phyloP scores from a whole-genome alignment of 2,329 filamentous ascomycete genomes.

The Triangularia setosa region DNA sequence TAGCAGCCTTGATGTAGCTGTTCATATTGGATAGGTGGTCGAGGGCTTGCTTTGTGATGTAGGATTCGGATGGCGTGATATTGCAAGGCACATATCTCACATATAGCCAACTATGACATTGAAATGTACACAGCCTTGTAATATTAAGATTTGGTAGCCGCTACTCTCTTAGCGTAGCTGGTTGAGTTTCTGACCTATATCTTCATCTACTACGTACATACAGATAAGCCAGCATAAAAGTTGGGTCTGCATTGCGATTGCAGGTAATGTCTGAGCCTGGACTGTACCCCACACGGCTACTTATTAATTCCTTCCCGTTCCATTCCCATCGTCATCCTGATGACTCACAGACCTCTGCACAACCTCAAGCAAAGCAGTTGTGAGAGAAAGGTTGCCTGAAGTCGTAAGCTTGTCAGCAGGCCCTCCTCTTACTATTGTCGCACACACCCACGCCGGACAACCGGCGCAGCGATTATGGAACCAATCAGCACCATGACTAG shows the following conservation, averaged over 20 bases:
- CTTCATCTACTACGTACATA: not conserved
- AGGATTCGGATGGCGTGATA: not conserved
- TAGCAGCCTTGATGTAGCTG: too few relatives aligned
- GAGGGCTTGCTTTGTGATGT: not conserved
- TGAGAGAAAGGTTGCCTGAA: not conserved
- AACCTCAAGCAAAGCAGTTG: not conserved
- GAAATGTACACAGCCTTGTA: not conserved
- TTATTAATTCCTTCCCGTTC: not conserved
- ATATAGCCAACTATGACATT: not conserved
- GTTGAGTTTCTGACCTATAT: not conserved
- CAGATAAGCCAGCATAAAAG: not conserved
- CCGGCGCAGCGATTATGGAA: not conserved
- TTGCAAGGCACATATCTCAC: not conserved
- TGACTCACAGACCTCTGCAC: not conserved
- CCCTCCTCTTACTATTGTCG: not conserved
- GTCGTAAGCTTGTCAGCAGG: not conserved
- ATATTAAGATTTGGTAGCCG: not conserved
- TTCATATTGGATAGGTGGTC: too few relatives aligned
- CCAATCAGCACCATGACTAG: not conserved
- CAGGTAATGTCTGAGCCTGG: not conserved
- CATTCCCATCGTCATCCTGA: not conserved
- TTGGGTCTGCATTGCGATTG: not conserved
- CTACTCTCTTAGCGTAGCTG: not conserved
- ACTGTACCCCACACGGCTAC: not conserved
- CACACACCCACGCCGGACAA: not conserved